Evolutionary conservation across 306 rosid species (phyloP), one percentile per base, ranked within the genome.

Genomic region (Carpinus viminea): DNA sequence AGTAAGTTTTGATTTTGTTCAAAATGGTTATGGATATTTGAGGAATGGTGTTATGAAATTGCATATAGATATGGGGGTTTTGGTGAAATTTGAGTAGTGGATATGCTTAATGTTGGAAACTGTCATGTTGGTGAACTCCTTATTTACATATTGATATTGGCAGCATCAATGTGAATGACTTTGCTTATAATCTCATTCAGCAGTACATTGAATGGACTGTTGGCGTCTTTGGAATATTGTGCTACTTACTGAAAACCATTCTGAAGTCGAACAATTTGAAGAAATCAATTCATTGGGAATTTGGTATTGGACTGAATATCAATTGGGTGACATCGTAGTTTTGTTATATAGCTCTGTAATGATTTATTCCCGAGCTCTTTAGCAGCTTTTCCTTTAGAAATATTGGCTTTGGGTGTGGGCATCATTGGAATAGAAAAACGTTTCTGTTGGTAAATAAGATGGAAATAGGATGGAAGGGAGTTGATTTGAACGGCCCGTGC

Each of bases 1-100:
- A 0, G 88, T 85, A 74, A 68, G 86, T 70, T 69, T 41, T 62
- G 28, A 26, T 66, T 16, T 77, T 56, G 28, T 28, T 46, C 21
- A 7, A 43, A 75, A 31, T 64, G 46, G 61, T 56, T 26, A 15
- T 54, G n/a, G 38, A 66, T 38, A 18, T 66, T 41, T 41, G 16
- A 41, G 72, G 15, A 7, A n/a, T 18, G 24, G 26, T 8, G 43
- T 62, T 15, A 7, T 31, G 45, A 62, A 62, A 34, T 12, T 41
- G 51, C 48, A 8, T 59, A 0, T 21, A 21, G 18, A 59, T 41
- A 15, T 38, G 70, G 51, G 28, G 51, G 41, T 66, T 43, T 38
- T 38, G 72, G 51, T 18, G 50, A 66, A 66, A 66, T 66, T 41
- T 66, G 72, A 38, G 47, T 7, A 15, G 16, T 64, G 47, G 13